Evolutionary conservation across 805 yeast species (phyloP).

Genomic region (Hanseniaspora meyeri): DNA sequence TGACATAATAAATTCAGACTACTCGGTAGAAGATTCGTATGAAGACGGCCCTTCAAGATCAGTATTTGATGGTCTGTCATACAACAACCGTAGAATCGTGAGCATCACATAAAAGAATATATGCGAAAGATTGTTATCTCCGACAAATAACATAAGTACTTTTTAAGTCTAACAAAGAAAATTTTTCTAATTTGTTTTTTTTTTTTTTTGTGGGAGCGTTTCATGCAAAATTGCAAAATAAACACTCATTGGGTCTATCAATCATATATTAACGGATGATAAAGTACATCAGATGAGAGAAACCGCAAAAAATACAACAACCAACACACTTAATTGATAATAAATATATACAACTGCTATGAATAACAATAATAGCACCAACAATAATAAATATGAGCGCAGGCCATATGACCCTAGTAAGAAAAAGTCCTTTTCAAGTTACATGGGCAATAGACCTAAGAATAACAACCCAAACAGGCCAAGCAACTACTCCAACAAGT

Average conservation of each 20-base stretch:
- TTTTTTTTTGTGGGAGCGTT: not conserved
- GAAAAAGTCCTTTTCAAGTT: conserved; percentile 8
- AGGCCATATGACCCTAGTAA: conserved; percentile 1
- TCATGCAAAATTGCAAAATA: not conserved
- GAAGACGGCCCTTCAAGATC: too few relatives aligned
- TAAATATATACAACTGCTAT: not conserved
- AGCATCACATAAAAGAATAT: not conserved
- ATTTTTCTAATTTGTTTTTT: not conserved
- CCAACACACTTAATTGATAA: not conserved
- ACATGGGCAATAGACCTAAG: not conserved
- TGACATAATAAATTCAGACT: not conserved
- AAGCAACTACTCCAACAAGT: not conserved
- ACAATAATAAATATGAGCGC: not conserved
- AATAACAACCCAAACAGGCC: not conserved
- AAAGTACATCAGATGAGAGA: not conserved
- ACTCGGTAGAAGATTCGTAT: not conserved
- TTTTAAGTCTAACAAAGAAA: not conserved
- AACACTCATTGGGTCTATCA: not conserved
- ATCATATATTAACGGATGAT: too few relatives aligned
- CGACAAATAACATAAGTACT: not conserved
- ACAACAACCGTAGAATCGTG: not conserved
- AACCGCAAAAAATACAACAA: not conserved
- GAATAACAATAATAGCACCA: not conserved
- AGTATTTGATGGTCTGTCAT: not conserved
- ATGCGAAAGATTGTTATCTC: not conserved